Evolutionary conservation across 2,329 filamentous ascomycete genomes (phyloP), one percentile per base, ranked within the genome.

Genomic region (Aspergillus pseudoterreus): DNA sequence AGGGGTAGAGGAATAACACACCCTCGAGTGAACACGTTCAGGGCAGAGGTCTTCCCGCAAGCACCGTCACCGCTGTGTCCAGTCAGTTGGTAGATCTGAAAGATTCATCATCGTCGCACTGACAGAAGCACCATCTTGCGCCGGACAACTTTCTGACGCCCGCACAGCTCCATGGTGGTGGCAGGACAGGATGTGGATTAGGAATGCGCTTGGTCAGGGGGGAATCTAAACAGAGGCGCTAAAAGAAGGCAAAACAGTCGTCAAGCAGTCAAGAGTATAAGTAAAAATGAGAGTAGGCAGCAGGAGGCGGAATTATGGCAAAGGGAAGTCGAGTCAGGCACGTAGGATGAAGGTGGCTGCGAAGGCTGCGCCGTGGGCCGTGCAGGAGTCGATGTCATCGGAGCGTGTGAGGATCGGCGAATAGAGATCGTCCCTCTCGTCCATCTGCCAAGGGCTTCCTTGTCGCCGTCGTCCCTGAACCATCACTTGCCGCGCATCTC

Each of bases 21-120:
- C 88, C 92, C 92, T 87, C 92, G 85, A 62, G 94, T 99, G 76
- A 99, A 99, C 71, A 99, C 94, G 71, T 99, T 99, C 65, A 99
- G 77, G 67, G 97, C 76, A 59, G 92, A 96, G 50, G 94, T 99
- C 81, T 99, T 99, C 69, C 92, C 92, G 74, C 88, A 95, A 63
- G 92, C 92, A 80, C 92, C 92, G 71, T 97, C 92, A 65, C 92
- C 92, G 69, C 91, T 96, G 63, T 55, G 51, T 48, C 45, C 38
- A 49, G 47, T 42, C 41, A 49, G 46, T 39, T 56, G 63, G 55
- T 67, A 60, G 41, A 51, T 49, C 48, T 30, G 58, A n/a, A 17
- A 38, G 35, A 38, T n/a, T 24, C 36, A 17, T 9, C 33, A 10
- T 15, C 36, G 35, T 41, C 39, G 15, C 49, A 65, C 64, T 68